These are phyloP conservation scores for Aureobasidium sp. DNA, from an alignment of 2,329 filamentous ascomycete genomes.

Conservation along the genomic window DNA sequence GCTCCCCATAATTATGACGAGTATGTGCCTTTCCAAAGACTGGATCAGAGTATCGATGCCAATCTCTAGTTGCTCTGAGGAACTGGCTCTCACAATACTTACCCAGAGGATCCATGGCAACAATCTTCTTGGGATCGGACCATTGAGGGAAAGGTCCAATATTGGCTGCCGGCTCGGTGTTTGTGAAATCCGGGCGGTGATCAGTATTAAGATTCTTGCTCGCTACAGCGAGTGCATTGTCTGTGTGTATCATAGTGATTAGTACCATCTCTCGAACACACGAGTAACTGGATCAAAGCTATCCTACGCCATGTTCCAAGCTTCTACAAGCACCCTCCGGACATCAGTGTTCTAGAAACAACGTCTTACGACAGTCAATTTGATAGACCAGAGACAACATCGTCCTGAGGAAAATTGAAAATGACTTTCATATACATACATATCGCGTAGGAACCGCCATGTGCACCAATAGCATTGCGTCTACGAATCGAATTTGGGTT, in stretches of 20 bases:
- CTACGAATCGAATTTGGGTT: conserved; percentile 66
- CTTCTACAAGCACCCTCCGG: neutral
- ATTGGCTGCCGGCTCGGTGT: conserved; percentile 84
- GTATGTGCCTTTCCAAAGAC: neutral
- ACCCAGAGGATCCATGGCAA: conserved; percentile 88
- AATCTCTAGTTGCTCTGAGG: neutral
- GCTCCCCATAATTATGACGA: neutral
- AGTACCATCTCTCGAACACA: neutral
- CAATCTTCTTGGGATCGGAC: conserved; percentile 78
- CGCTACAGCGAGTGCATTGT: conserved; percentile 80
- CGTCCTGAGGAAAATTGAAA: neutral
- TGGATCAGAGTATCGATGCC: neutral
- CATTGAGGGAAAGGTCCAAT: conserved; percentile 76
- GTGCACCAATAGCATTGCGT: conserved; percentile 51
- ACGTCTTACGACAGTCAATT: neutral
- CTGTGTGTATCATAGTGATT: neutral
- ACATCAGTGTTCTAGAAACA: neutral
- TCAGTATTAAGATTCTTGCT: conserved; percentile 80
- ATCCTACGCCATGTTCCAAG: neutral
- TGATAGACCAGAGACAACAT: neutral
- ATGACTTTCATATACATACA: conserved; percentile 44
- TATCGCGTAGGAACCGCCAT: conserved; percentile 89
- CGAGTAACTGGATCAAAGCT: neutral
- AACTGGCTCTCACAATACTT: neutral
- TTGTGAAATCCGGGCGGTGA: conserved; percentile 70